Evolutionary conservation across 176 grass and related monocot species (phyloP).

Genomic region (Leersia perrieri): DNA sequence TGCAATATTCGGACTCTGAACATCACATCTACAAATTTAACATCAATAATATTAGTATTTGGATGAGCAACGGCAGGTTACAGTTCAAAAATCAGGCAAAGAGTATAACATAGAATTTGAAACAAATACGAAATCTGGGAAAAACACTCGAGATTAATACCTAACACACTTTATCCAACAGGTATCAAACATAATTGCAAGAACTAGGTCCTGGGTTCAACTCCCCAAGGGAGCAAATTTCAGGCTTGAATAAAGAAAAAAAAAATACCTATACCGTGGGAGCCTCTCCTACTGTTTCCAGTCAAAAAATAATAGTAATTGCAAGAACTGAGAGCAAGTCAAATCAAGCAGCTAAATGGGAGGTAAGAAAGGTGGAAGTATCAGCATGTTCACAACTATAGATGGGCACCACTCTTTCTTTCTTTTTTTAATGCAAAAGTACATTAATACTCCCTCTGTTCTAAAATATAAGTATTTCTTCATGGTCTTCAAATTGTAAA

Average conservation of each 20-base stretch:
- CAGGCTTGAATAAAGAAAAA: too few relatives aligned
- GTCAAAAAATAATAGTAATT: too few relatives aligned
- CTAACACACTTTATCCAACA: background rate
- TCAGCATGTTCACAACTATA: slow-evolving; percentile 2
- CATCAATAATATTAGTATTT: slow-evolving; percentile 22
- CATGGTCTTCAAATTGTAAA: too few relatives aligned
- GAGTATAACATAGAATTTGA: background rate
- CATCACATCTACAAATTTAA: slow-evolving; percentile 6
- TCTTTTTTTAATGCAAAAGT: background rate
- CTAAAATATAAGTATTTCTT: too few relatives aligned
- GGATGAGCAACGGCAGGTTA: background rate
- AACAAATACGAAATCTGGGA: background rate
- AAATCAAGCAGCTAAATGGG: background rate
- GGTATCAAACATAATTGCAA: background rate
- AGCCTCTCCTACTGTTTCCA: too few relatives aligned
- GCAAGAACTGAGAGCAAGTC: background rate
- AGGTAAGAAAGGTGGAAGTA: background rate
- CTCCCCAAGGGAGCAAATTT: too few relatives aligned
- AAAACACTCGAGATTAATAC: background rate
- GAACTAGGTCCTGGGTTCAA: too few relatives aligned
- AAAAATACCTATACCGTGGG: too few relatives aligned
- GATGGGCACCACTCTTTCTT: background rate
- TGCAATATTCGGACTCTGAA: too few relatives aligned
- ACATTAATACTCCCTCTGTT: too few relatives aligned
- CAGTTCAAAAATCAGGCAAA: slow-evolving; percentile 8